Evolutionary conservation across 2,329 filamentous ascomycete genomes (phyloP).

Genomic region (Ophiostoma quercus): DNA sequence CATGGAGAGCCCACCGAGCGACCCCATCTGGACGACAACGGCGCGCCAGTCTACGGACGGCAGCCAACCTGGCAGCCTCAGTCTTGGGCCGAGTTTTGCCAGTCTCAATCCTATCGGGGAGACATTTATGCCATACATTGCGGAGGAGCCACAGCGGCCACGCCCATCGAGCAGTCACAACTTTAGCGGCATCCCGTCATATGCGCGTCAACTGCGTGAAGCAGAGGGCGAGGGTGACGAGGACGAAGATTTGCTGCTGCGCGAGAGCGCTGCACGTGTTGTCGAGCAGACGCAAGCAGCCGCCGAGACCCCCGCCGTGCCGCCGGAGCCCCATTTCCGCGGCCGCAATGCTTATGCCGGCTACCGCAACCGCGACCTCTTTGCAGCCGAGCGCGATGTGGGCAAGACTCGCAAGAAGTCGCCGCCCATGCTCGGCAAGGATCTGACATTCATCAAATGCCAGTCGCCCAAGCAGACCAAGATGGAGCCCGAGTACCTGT

Average conservation of each 20-base stretch:
- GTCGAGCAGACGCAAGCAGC: neutral
- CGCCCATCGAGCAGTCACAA: neutral
- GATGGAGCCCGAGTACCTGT: constrained; percentile 71
- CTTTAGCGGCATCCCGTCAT: constrained; percentile 17
- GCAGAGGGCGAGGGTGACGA: constrained; percentile 28
- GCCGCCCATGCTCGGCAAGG: constrained; percentile 82
- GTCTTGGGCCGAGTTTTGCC: constrained; percentile 13
- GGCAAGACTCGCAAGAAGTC: constrained; percentile 49
- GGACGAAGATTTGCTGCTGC: constrained; percentile 25
- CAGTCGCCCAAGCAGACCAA: constrained; percentile 77
- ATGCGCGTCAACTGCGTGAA: constrained; percentile 24
- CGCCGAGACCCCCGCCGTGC: constrained; percentile 16
- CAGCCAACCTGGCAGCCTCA: constrained; percentile 25
- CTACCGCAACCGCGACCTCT: constrained; percentile 45
- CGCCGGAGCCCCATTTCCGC: constrained; percentile 41
- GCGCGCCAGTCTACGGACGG: constrained; percentile 28
- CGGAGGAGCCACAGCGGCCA: constrained; percentile 29
- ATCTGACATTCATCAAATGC: constrained; percentile 76
- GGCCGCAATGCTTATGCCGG: constrained; percentile 42
- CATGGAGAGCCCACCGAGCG: constrained; percentile 36
- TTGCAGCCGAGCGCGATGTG: constrained; percentile 39
- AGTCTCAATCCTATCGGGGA: constrained; percentile 33
- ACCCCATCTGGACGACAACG: constrained; percentile 35
- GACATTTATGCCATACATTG: constrained; percentile 33
- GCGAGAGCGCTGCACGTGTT: constrained; percentile 19